Base-by-base conservation (phyloP, 139 green algal species). In the Tetraselmis chui region DNA sequence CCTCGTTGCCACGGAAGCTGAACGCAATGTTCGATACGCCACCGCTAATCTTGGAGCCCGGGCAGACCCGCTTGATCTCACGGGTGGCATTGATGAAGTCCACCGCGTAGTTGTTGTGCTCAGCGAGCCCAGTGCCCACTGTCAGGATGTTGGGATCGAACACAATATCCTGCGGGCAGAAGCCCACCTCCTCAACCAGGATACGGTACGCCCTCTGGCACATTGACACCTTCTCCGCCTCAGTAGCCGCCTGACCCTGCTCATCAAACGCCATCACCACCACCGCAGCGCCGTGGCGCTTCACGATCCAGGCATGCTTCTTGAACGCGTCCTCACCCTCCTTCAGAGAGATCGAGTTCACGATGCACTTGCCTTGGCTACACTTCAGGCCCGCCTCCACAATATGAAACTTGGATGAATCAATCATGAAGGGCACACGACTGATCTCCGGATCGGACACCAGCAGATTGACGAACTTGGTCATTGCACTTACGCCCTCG, bases 131-230 rank as follows among this genome's bases (percentile, higher is more conserved):
- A 2, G 96, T 99, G 85, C 95, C 96, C 5, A 99, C 90, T 23
- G 96, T 98, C 18, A 99, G 91, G 86, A 99, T 99, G 91, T 99
- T 99, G 88, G 96, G 96, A 86, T 99, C 96, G 67, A 99, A 99
- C 80, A 99, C 95, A 88, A 99, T 96, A 90, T 99, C 96, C 87
- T 98, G 85, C 5, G 95, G 92, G 83, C 96, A 91, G 86, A 98
- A 98, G 75, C 92, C 93, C 77, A 99, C 94, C 83, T 97, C 89
- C 82, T 99, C 94, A 30, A 99, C 95, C 84, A 99, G 85, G 30
- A 98, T 97, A 79, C 91, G 88, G 88, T 97, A 99, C 11, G 96
- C 96, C 11, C 96, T 90, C 79, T 90, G 81, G 90, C 96, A 99
- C 79, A 99, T 99, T 87, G 92, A 87, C 29, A 97, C 87, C 90